phyloP scores from a whole-genome alignment of 2,329 filamentous ascomycete genomes.

The Beauveria sp. region DNA sequence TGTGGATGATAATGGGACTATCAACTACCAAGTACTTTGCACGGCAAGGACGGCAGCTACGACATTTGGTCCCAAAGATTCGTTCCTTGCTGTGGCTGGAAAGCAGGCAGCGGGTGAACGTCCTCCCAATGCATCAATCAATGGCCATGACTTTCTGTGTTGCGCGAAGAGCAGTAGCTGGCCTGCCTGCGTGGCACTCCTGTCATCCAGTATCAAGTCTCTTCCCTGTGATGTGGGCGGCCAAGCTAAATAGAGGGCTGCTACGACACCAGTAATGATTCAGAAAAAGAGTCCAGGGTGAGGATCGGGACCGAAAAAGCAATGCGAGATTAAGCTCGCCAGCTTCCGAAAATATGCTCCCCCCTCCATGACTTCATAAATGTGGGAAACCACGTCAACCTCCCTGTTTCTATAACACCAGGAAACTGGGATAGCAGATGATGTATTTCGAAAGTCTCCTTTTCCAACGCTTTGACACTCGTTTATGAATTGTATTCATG shows the following conservation, averaged over 20 bases:
- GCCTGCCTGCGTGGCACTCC: no score
- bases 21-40: background rate
- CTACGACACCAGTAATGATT: background rate
- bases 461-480: no score
- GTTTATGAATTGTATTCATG: no score
- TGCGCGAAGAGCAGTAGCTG: no score
- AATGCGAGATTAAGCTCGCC: background rate
- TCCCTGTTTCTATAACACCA: background rate
- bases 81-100: no score
- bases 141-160: no score
- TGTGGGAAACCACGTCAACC: background rate
- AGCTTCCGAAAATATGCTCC: background rate
- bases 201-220: background rate
- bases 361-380: conserved; percentile 7
- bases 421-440: background rate
- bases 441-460: background rate
- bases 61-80: background rate
- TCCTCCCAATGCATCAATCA: no score
- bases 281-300: background rate
- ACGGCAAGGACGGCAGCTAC: conserved; percentile 4
- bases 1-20: background rate
- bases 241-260: background rate
- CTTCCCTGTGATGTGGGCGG: background rate
- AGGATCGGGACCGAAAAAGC: background rate
- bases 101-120: no score